Evolutionary conservation across 352 stramenopile species (phyloP).

Genomic region (Hyaloperonospora brassicae): DNA sequence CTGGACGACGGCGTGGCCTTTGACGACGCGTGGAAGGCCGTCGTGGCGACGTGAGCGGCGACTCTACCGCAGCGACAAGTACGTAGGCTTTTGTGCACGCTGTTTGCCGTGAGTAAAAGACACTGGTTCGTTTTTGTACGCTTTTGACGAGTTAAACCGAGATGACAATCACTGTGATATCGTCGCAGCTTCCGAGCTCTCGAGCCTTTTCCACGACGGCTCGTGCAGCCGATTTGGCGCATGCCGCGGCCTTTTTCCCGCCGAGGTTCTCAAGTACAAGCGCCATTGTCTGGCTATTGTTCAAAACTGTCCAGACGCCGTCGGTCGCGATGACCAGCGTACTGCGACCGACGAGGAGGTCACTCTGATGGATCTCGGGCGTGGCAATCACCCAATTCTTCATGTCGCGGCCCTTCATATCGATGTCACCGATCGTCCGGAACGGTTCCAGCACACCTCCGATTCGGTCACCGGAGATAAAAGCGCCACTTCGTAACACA

Average conservation of each 20-base stretch:
- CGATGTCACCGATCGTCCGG: constrained; percentile 79
- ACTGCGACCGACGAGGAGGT: constrained; percentile 36
- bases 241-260: too few relatives aligned
- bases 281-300: constrained; percentile 48
- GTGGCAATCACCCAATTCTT: constrained; percentile 65
- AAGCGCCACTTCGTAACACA: constrained; percentile 51
- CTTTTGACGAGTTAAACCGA: constrained; percentile 23
- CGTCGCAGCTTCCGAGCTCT: constrained; percentile 49
- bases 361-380: constrained; percentile 47
- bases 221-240: constrained; percentile 32
- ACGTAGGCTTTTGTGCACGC: background rate
- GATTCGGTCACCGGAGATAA: constrained; percentile 62
- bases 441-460: constrained; percentile 67
- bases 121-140: background rate
- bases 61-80: background rate
- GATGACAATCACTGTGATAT: constrained; percentile 55
- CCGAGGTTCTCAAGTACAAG: constrained; percentile 13
- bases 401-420: constrained; percentile 69
- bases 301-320: constrained; percentile 43
- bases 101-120: background rate
- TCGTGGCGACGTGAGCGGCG: constrained; percentile 16
- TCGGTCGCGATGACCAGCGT: constrained; percentile 26
- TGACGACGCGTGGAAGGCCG: constrained; percentile 34
- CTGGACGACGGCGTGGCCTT: constrained; percentile 40
- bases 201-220: constrained; percentile 45